These are phyloP conservation scores for Leccinellum rugosiceps DNA, from an alignment of 768 basidiomycete species.

Conservation along the genomic window DNA sequence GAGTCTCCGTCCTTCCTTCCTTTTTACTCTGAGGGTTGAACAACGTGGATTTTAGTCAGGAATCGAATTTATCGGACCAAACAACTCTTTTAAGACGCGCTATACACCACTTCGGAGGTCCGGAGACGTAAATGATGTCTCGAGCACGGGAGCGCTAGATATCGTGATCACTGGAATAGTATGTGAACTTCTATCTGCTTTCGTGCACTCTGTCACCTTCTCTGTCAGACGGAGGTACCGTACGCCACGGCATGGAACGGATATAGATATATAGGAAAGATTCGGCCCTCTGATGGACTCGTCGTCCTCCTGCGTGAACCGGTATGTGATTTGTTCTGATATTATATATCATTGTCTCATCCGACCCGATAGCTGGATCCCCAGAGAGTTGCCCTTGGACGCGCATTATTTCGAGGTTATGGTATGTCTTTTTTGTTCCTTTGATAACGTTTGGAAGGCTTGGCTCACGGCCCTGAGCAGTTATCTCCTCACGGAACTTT, in stretches of 20 bases:
- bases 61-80: conserved; percentile 30
- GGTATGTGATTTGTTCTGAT: conserved; percentile 31
- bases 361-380: conserved; percentile 18
- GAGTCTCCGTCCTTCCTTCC: neutral
- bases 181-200: conserved; percentile 13
- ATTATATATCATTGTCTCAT: conserved; percentile 5
- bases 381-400: conserved; percentile 31
- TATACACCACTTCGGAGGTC: conserved; percentile 36
- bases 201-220: neutral
- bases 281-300: conserved; percentile 58
- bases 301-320: conserved; percentile 52
- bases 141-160: conserved; percentile 34
- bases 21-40: neutral
- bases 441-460: neutral
- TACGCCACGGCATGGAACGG: conserved; percentile 55
- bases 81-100: conserved; percentile 34
- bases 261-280: conserved; percentile 52
- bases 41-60: conserved; percentile 19
- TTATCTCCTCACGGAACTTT: conserved; percentile 49
- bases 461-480: conserved; percentile 29
- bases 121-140: conserved; percentile 11
- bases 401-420: conserved; percentile 46
- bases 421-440: conserved; percentile 28
- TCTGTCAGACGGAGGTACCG: conserved; percentile 42
- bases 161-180: conserved; percentile 55